phyloP scores from a whole-genome alignment of 1,139 yeast species.

The Blastobotrys raffinosifermentans region DNA sequence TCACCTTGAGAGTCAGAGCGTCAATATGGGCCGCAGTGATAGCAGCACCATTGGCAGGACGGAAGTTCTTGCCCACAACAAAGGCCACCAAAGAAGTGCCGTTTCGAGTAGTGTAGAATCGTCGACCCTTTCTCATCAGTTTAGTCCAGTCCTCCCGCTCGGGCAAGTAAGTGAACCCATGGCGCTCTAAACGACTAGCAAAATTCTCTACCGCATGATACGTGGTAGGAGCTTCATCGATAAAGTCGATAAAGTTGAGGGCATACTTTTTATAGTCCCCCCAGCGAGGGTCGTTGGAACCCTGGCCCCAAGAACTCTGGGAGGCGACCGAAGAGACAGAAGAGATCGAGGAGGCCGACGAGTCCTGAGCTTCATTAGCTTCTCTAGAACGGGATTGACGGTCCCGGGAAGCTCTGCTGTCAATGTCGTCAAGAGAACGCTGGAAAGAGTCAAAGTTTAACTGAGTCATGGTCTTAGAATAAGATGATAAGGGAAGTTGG shows the following conservation, averaged over 20 bases:
- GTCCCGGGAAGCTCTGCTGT: too few relatives aligned
- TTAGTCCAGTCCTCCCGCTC: slow-evolving; percentile 70
- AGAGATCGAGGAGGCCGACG: too few relatives aligned
- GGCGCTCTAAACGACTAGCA: slow-evolving; percentile 27
- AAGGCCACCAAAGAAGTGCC: slow-evolving; percentile 81
- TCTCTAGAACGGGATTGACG: too few relatives aligned
- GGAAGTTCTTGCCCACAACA: slow-evolving; percentile 60
- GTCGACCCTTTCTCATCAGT: slow-evolving; percentile 52
- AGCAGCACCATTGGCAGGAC: slow-evolving; percentile 73
- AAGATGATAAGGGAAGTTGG: too few relatives aligned
- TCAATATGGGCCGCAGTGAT: slow-evolving; percentile 92
- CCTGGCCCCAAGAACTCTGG: too few relatives aligned
- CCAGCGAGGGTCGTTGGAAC: slow-evolving; percentile 11
- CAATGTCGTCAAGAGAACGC: too few relatives aligned
- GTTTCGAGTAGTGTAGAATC: slow-evolving; percentile 71
- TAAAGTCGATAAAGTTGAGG: slow-evolving; percentile 63
- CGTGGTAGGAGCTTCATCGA: slow-evolving; percentile 84
- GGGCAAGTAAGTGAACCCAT: slow-evolving; percentile 46
- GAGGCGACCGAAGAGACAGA: too few relatives aligned
- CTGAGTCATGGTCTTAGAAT: too few relatives aligned
- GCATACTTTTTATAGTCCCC: slow-evolving; percentile 24
- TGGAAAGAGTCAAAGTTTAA: too few relatives aligned
- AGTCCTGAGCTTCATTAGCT: too few relatives aligned
- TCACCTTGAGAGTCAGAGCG: slow-evolving; percentile 67
- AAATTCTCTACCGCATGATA: slow-evolving; percentile 78